These are phyloP conservation scores for Yamadazyma taylorii DNA, from an alignment of 1,139 yeast genomes.

Conservation along the genomic window DNA sequence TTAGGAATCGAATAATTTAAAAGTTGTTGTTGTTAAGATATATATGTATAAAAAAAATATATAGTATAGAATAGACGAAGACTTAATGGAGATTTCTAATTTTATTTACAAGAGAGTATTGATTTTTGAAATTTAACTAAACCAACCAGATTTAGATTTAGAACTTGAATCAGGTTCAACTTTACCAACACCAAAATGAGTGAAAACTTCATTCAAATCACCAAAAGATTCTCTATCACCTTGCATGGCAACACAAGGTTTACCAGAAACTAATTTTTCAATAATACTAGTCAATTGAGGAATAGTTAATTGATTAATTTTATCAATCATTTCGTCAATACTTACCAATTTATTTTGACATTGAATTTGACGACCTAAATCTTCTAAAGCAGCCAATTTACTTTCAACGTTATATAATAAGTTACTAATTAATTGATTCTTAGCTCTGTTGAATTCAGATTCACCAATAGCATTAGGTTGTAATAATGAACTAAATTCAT, in stretches of 20 bases:
- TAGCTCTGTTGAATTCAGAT: conserved; percentile 82
- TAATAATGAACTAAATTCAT: conserved; percentile 68
- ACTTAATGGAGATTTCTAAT: background rate
- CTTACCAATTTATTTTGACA: conserved; percentile 78
- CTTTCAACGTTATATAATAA: conserved; percentile 91
- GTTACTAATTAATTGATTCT: conserved; percentile 88
- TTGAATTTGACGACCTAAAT: conserved; percentile 91
- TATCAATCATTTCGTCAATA: conserved; percentile 77
- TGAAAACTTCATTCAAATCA: conserved; percentile 67
- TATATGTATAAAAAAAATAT: conserved; percentile 3
- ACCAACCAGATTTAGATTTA: conserved; percentile 3
- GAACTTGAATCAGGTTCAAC: conserved; percentile 30
- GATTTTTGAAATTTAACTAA: background rate
- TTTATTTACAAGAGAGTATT: conserved; percentile 1
- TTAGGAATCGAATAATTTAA: conserved; percentile 20
- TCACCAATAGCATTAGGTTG: conserved; percentile 59
- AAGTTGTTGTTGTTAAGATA: background rate
- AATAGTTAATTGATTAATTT: conserved; percentile 66
- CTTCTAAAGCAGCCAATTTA: conserved; percentile 88
- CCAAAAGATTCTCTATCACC: conserved; percentile 87
- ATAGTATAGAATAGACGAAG: conserved; percentile 1
- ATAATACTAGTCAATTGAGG: conserved; percentile 76
- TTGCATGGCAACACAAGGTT: conserved; percentile 83
- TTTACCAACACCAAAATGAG: conserved; percentile 72
- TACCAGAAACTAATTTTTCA: conserved; percentile 70